Percentiles rank a stretch among this genome's conserved stretches.
phyloP scores from a whole-genome alignment of 108 stramenopile species.

The Asterionellopsis glacialis region DNA sequence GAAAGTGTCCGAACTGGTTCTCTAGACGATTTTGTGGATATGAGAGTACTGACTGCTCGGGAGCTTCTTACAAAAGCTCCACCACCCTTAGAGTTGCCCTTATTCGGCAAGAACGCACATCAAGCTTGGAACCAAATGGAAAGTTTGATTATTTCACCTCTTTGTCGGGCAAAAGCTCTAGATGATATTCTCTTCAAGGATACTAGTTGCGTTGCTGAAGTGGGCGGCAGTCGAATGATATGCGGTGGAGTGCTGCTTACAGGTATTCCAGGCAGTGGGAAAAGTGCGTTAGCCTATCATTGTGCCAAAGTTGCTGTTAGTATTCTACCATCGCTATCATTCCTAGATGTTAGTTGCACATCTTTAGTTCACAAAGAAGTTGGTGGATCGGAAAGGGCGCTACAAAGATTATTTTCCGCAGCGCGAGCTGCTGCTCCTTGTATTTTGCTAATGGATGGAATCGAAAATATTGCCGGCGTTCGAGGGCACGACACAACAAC shows the following conservation, averaged over 20 bases:
- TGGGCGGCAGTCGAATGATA: conserved; percentile 17
- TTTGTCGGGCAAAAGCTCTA: conserved; percentile 59
- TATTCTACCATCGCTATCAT: conserved; percentile 41
- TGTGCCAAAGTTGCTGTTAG: conserved; percentile 54
- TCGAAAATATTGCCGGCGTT: conserved; percentile 73
- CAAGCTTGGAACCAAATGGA: conserved; percentile 56
- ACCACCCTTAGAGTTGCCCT: conserved; percentile 17
- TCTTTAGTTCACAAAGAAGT: conserved; percentile 86
- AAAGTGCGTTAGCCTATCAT: conserved; percentile 60
- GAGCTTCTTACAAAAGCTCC: conserved; percentile 28
- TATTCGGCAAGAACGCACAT: conserved; percentile 46
- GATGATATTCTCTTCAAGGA: conserved; percentile 9
- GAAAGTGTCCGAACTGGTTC: conserved; percentile 55
- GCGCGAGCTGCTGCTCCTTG: conserved; percentile 79
- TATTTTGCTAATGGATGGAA: conserved; percentile 78
- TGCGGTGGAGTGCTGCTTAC: conserved; percentile 71
- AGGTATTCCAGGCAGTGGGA: conserved; percentile 68
- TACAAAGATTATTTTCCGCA: conserved; percentile 50
- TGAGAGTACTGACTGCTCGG: conserved; percentile 47
- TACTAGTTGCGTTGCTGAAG: not conserved
- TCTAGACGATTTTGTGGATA: conserved; percentile 66
- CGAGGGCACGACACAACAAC: conserved; percentile 83
- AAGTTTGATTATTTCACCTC: conserved; percentile 64
- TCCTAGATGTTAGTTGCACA: conserved; percentile 81
- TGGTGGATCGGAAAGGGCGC: conserved; percentile 72